Conservation (phyloP, 73 alveolate species). For the Urostyla sp. region DNA sequence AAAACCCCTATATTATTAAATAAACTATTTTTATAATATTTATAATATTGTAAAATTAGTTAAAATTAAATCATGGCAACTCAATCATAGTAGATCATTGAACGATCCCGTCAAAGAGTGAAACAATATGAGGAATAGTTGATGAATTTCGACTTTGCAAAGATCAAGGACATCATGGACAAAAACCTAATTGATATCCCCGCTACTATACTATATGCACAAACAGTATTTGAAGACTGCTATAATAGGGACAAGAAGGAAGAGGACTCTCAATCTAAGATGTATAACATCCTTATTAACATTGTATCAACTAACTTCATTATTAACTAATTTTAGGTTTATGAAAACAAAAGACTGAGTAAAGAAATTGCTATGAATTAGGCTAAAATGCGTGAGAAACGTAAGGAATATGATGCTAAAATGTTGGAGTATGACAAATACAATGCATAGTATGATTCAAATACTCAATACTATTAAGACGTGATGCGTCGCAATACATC, state of each 20-base stretch:
- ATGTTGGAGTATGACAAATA: background rate
- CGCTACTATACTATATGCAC: constrained; percentile 6
- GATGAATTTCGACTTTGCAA: background rate
- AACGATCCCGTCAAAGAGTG: background rate
- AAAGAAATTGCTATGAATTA: background rate
- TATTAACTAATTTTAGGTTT: background rate
- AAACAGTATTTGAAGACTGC: background rate
- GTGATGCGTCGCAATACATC: background rate
- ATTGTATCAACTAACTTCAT: background rate
- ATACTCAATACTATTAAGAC: background rate
- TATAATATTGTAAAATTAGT: too few species aligned
- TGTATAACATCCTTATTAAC: background rate
- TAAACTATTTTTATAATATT: background rate
- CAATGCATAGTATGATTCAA: background rate
- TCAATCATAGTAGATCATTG: too few species aligned
- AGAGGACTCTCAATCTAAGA: constrained; percentile 20
- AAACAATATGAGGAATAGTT: background rate
- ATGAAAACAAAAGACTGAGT: background rate
- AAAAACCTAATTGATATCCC: background rate
- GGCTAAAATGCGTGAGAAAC: background rate
- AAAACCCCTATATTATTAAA: background rate
- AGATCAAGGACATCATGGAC: too few species aligned
- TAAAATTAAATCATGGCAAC: too few species aligned
- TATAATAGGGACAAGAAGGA: background rate
- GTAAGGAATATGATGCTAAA: background rate